phyloP scores from a whole-genome alignment of 306 rosid genomes.

The Heteromeles arbutifolia region DNA sequence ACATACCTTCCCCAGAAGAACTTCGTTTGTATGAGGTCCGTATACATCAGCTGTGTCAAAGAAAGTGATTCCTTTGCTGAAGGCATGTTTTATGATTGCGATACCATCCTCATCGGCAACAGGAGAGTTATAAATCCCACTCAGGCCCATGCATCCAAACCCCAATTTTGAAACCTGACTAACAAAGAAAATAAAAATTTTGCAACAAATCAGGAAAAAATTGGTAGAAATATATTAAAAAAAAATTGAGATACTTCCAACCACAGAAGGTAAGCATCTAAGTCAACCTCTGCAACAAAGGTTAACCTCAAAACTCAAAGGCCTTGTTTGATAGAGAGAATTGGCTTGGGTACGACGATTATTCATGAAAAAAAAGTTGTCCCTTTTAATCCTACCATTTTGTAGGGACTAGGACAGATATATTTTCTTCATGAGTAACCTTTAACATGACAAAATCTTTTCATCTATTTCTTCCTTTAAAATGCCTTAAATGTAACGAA shows the following conservation, averaged over 20 bases:
- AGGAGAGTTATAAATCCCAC: conserved; percentile 28
- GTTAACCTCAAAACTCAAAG: not conserved
- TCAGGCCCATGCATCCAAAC: conserved; percentile 36
- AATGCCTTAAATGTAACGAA: too few relatives aligned
- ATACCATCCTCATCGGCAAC: conserved; percentile 24
- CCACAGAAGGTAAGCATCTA: not conserved
- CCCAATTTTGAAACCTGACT: conserved; percentile 40
- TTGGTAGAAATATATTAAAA: too few relatives aligned
- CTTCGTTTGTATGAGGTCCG: conserved; percentile 27
- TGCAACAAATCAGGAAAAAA: not conserved
- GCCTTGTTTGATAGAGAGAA: too few relatives aligned
- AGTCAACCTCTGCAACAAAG: not conserved
- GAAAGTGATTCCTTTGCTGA: conserved; percentile 33
- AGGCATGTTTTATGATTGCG: conserved; percentile 19
- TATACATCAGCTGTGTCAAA: conserved; percentile 33
- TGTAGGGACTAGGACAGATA: too few relatives aligned
- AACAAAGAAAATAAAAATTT: not conserved
- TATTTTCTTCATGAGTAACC: too few relatives aligned
- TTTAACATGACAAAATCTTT: too few relatives aligned
- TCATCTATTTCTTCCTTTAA: too few relatives aligned
- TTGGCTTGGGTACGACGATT: too few relatives aligned
- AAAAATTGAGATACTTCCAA: not conserved
- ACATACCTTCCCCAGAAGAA: conserved; percentile 32
- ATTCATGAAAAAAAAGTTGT: too few relatives aligned
- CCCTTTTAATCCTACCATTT: too few relatives aligned